Base-by-base conservation (phyloP, 164 flowering plant genomes). In the Tinospora cordifolia region DNA sequence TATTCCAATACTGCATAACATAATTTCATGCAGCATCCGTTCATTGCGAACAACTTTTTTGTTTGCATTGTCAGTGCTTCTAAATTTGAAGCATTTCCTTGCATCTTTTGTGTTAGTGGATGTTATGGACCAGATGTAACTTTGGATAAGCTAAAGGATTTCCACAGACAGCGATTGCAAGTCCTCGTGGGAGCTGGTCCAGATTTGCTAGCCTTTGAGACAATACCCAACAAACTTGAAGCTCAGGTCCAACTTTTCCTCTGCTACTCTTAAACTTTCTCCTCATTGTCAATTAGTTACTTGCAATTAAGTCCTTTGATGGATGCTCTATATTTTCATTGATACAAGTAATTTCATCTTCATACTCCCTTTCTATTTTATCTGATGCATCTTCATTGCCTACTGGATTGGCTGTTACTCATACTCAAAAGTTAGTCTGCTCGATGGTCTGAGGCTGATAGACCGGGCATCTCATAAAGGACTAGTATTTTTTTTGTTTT, bases 181-280 rank as follows among this genome's bases (percentile, higher is more conserved):
- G 83, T 94, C 70, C 88, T 94, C 24, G 87, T 86, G 12, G 84
- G 85, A 76, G 87, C 95, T 12, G 88, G 92, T 38, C 80, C 98
- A 6, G 97, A 94, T 71, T 66, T 92, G 79, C 79, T 92, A 22
- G 97, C 97, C 14, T 94, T 94, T 76, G 97, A 94, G 82, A 89
- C 98, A 66, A 92, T 90, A 69, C 98, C 98, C 2, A 92, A 88
- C 68, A 94, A 89, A 77, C 88, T 94, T 30, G 98, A 94, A 85
- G 90, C 97, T 71, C 90, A 88, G 94, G 98, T 93, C 67, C 73
- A 77, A 65, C 57, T 65, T 51, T 68, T 11, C 7, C 13, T 7
- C 41, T 25, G 19, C 57, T 62, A 49, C 17, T 5, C 25, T 74
- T 38, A 34, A 19, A 14, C 47, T 6, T 27, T 67, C 25, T 60